These are phyloP conservation scores for Boletus sp. DNA, from an alignment of 768 basidiomycete species.

Conservation along the genomic window DNA sequence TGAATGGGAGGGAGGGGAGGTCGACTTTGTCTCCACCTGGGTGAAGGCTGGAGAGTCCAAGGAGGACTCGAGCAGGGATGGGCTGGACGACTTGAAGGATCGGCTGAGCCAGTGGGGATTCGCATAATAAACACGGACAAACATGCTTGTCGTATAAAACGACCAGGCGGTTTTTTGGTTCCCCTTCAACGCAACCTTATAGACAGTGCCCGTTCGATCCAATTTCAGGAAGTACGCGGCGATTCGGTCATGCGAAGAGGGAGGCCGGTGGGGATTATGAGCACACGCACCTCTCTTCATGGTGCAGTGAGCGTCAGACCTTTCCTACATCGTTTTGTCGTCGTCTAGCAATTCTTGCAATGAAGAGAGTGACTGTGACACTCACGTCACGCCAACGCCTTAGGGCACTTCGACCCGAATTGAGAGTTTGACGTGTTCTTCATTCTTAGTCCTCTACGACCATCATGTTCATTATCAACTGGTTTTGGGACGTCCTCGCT, in stretches of 20 bases:
- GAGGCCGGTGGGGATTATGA: conserved; percentile 57
- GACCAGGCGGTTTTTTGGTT: background rate
- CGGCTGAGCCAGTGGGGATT: conserved; percentile 54
- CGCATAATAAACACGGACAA: conserved; percentile 37
- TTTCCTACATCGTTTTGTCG: conserved; percentile 48
- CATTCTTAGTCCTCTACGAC: conserved; percentile 23
- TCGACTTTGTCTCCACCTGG: conserved; percentile 63
- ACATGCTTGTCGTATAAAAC: conserved; percentile 22
- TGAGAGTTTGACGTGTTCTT: conserved; percentile 19
- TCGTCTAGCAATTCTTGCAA: background rate
- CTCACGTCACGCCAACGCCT: conserved; percentile 21
- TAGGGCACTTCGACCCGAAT: background rate
- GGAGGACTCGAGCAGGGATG: conserved; percentile 34
- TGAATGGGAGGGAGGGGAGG: conserved; percentile 85
- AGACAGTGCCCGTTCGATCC: conserved; percentile 71
- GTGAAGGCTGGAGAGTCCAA: conserved; percentile 35
- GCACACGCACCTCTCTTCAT: conserved; percentile 48
- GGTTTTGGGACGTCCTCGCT: conserved; percentile 96
- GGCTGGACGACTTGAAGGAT: conserved; percentile 43
- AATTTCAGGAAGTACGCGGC: conserved; percentile 50
- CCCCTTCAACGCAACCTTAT: conserved; percentile 50
- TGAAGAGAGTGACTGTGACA: conserved; percentile 13
- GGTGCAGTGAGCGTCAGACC: conserved; percentile 66
- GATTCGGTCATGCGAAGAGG: conserved; percentile 70
- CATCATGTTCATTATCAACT: conserved; percentile 83